Percentiles rank a stretch among this genome's conserved stretches.
Conservation (phyloP, 1,139 yeast species). For the Groenewaldozyma auringiensis region DNA sequence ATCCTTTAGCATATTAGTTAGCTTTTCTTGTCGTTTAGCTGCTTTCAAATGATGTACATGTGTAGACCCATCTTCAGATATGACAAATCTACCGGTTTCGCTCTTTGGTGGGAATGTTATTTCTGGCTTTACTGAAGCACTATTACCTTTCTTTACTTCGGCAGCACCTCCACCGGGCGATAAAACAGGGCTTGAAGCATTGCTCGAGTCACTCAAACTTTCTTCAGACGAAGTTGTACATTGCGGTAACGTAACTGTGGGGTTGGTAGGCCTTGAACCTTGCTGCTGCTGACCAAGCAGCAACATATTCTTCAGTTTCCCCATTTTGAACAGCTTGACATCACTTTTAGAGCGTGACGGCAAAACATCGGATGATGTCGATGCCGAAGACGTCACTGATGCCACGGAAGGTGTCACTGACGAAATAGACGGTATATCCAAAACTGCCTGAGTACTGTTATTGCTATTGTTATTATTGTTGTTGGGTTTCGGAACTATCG, state of each 20-base stretch:
- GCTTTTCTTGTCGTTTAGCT: conserved; percentile 75
- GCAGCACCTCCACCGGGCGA: not conserved
- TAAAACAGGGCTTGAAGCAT: not conserved
- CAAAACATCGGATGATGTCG: not conserved
- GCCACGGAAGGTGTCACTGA: not conserved
- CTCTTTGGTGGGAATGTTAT: not conserved
- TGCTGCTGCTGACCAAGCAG: not conserved
- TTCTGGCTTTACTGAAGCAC: not conserved
- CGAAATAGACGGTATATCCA: not conserved
- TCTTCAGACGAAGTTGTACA: not conserved
- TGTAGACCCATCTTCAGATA: conserved; percentile 19
- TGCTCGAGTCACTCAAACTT: conserved; percentile 1
- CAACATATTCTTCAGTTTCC: conserved; percentile 2
- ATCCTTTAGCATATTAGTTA: conserved; percentile 73
- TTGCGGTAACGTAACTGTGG: not conserved
- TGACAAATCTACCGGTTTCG: conserved; percentile 12
- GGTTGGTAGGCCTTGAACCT: not conserved
- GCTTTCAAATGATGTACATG: conserved; percentile 71
- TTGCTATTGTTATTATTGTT: too few relatives aligned
- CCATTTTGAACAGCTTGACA: conserved; percentile 1
- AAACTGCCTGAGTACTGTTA: too few relatives aligned
- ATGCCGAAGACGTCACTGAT: not conserved
- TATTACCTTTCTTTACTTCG: not conserved
- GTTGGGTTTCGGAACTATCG: not conserved
- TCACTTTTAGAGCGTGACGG: not conserved